Evolutionary conservation across 305 asterid species (phyloP), one percentile per base, ranked within the genome.

Genomic region (Fraxinus albicans): DNA sequence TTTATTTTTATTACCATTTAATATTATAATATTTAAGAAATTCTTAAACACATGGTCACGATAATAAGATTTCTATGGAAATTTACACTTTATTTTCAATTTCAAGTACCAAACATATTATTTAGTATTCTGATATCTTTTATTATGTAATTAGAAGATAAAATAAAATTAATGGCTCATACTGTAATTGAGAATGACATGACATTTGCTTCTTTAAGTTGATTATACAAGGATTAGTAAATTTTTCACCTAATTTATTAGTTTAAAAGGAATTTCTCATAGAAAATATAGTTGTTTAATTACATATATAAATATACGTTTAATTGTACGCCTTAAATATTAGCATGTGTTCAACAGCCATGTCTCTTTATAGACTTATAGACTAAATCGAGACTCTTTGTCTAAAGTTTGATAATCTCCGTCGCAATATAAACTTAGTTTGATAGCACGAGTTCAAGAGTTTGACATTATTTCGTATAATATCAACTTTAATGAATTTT

Each of bases 241-340:
- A 65, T 8, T 38, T 58, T 42, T 67, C 81, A 84, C 81, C 84
- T 23, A 77, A 81, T 78, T 50, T 72, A 82, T 72, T 79, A 79
- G 31, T 76, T 53, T 53, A 77, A 23, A 60, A 19, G 42, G 83
- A 77, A 69, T 36, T 78, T 1, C 19, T 73, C 60, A 76, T 12
- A 29, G 15, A 84, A 78, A 79, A n/a, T n/a, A 15, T 55, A 4
- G 2, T 1, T n/a, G 1, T 55, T 0, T 55, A n/a, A 1, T 4
- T 1, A 55, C 25, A 55, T 40, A 40, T 8, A 40, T 40, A 40
- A 8, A 40, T 40, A 40, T 40, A 40, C 7, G 13, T 40, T 1
- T 40, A 40, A 0, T 42, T 42, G 4, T 38, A 38, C 7, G 44
- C 10, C 44, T 6, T 38, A 38, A 38, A 38, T 38, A 38, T 38